Conservation (phyloP, 768 basidiomycete genomes). For the Boletus reticuloceps region DNA sequence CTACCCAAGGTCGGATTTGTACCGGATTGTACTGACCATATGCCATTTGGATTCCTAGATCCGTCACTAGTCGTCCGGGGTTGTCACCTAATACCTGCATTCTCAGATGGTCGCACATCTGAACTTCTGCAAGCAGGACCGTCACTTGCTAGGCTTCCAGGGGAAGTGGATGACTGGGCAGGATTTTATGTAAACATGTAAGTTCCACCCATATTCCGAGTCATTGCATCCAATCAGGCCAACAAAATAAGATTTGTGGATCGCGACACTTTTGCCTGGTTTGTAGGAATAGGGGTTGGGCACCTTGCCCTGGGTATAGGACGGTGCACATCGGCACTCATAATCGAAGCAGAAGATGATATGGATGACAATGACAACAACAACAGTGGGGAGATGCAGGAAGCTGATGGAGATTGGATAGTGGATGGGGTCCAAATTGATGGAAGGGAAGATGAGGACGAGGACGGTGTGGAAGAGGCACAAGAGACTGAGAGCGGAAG, state of each 20-base stretch:
- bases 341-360: background rate
- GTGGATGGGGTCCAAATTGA: background rate
- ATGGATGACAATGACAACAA: background rate
- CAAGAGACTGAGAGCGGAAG: background rate
- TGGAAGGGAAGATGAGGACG: background rate
- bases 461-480: background rate
- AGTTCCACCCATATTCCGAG: no score
- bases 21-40: no score
- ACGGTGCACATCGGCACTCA: background rate
- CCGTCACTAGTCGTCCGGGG: no score
- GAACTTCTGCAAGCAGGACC: no score
- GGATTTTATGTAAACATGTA: no score
- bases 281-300: background rate
- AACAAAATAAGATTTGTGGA: background rate
- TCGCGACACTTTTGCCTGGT: background rate
- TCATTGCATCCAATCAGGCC: no score
- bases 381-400: background rate
- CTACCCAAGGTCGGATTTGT: no score
- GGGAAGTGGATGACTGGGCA: no score
- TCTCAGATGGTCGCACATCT: no score
- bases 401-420: background rate
- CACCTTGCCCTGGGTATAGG: background rate
- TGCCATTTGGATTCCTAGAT: no score
- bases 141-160: no score
- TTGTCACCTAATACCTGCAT: no score